Base-by-base conservation (phyloP, 805 yeast species). In the Monosporozyma siamensis region DNA sequence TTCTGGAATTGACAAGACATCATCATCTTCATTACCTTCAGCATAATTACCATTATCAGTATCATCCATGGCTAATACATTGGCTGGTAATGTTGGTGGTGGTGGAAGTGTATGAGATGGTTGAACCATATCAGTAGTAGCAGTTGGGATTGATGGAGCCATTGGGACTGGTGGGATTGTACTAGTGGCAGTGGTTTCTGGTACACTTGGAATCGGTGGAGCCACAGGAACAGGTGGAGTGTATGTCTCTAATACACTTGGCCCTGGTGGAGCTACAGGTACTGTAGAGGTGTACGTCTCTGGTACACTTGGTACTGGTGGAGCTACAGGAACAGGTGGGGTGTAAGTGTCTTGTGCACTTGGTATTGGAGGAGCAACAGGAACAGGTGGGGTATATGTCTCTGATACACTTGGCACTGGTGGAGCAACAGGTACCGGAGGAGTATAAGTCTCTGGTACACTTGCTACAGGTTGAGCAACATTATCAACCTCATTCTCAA, bases 231-330 rank as follows among this genome's bases (percentile, higher is more conserved):
- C 31, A n/a, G 35, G 41, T 15, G 35, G 17, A 15, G 30, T 17
- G 20, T 23, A 8, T 4, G 60, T 57, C 20, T 11, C 26, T 23
- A 26, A 15, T 30, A 23, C 43, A 14, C 27, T 40, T n/a, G 51
- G 47, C 2, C 39, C 14, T 3, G 44, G 41, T 27, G 44, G 31
- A 8, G 45, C 45, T 41, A 37, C 27, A 27, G 39, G 45, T 4
- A 32, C 41, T 31, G 41, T 49, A 25, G 32, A 26, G 9, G 45
- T 43, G 10, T 51, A 48, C 6, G 70, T 70, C 14, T 68, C 53
- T 11, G 74, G 70, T 10, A 46, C 43, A 11, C 51, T 48, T 9
- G 70, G 71, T 12, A 69, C 52, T 9, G 74, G 70, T 10, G 77
- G 71, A 3, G 75, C 67, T 6, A 71, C 61, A 4, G 71, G 67